phyloP scores from a whole-genome alignment of 805 yeast species.

The Yamadazyma tumulicola region DNA sequence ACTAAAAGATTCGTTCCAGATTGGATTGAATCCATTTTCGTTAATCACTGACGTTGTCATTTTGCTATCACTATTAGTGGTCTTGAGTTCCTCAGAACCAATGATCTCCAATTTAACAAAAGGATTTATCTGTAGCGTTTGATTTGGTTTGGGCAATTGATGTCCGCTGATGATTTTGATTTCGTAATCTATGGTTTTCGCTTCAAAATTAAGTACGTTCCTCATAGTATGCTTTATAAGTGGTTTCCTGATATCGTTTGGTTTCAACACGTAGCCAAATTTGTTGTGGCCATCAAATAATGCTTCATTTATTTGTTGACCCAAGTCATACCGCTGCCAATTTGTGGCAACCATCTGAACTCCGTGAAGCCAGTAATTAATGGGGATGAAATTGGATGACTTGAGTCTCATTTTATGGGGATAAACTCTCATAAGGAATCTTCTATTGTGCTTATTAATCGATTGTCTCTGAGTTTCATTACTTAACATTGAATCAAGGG shows the following conservation, averaged over 20 bases:
- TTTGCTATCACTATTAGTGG: constrained; percentile 18
- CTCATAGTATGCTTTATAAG: constrained; percentile 16
- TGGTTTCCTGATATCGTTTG: constrained; percentile 42
- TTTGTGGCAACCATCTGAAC: constrained; percentile 94
- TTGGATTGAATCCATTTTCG: constrained; percentile 84
- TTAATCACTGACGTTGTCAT: constrained; percentile 29
- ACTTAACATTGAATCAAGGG: constrained; percentile 58
- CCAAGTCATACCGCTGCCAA: constrained; percentile 91
- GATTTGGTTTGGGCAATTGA: constrained; percentile 68
- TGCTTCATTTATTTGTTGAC: constrained; percentile 85
- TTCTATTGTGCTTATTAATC: constrained; percentile 71
- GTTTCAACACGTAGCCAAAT: constrained; percentile 80
- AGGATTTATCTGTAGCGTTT: constrained; percentile 53
- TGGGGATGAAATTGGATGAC: constrained; percentile 80
- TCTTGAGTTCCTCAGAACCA: constrained; percentile 36
- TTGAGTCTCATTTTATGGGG: constrained; percentile 77
- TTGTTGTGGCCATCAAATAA: constrained; percentile 60
- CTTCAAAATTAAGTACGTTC: constrained; percentile 4
- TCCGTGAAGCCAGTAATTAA: constrained; percentile 78
- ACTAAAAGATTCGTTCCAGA: constrained; percentile 63
- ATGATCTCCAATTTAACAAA: constrained; percentile 58
- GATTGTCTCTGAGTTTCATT: constrained; percentile 55
- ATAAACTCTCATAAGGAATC: constrained; percentile 76
- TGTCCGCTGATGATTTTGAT: constrained; percentile 72
- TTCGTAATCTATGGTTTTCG: constrained; percentile 14